Conservation (phyloP, 257 asterid species). For the Buddleja alternifolia region DNA sequence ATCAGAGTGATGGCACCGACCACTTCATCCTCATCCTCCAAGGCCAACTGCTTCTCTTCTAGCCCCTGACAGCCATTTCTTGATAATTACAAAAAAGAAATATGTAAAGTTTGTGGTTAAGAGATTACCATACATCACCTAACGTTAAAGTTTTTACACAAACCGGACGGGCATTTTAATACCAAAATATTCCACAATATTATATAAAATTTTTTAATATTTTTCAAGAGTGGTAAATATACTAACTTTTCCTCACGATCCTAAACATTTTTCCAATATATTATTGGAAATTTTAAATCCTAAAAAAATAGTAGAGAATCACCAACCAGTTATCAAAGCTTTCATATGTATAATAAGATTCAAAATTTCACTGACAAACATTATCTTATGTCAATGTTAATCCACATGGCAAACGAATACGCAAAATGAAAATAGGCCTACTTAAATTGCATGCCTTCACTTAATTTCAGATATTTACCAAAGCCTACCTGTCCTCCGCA, state of each 20-base stretch:
- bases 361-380: not conserved
- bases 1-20: slow-evolving; percentile 69
- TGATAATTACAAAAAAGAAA: slow-evolving; percentile 32
- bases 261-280: not conserved
- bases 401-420: slow-evolving; percentile 6
- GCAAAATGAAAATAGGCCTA: not conserved
- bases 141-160: not conserved
- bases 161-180: not conserved
- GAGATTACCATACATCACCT: not conserved
- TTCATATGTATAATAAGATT: slow-evolving; percentile 12
- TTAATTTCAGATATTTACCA: slow-evolving; percentile 8
- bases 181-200: slow-evolving; percentile 9
- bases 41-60: slow-evolving; percentile 68
- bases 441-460: slow-evolving; percentile 11
- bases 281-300: slow-evolving; percentile 5
- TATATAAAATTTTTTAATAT: slow-evolving; percentile 4
- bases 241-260: not conserved
- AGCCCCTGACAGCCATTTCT: slow-evolving; percentile 57
- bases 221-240: slow-evolving; percentile 11
- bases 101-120: not conserved
- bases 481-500: slow-evolving; percentile 52
- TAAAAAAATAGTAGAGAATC: slow-evolving; percentile 7
- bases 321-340: not conserved
- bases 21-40: slow-evolving; percentile 86
- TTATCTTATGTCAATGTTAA: slow-evolving; percentile 2